Base-by-base conservation (phyloP, 805 yeast species). In the Saccharomycopsis oosterbeekiorum region DNA sequence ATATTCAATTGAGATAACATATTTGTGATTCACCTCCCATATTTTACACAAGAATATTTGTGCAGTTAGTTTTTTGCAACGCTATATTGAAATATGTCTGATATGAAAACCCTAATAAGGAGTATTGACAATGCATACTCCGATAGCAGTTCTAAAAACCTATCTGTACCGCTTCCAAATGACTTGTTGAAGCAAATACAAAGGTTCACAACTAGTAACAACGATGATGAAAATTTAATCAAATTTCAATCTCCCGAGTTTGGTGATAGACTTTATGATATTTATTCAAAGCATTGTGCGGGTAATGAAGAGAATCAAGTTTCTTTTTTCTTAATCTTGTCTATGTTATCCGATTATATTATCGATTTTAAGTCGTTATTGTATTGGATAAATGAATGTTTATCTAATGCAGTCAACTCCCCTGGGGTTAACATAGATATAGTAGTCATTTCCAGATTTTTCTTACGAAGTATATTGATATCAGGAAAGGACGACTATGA, bases 401-500 rank as follows among this genome's bases (percentile, higher is more conserved):
- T 63, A 19, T 57, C 64, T 21, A 64, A 57, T 51, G 65, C 65
- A n/a, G 41, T 63, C n/a, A 63, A 63, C 39, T 61, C 64, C n/a
- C 60, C 65, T 14, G 65, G 65, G 26, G 41, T 61, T 14, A 12
- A 55, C 17, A 63, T 59, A 21, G 62, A 61, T 17, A 29, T 63
- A 15, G 65, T 63, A 15, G 17, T 62, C 29, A 39, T 50, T 21
- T 60, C 65, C 3, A 53, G 62, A 39, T 56, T 24, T 40, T 59
- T 62, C 21, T 54, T 62, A 54, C 60, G 60, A 41, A n/a, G 37
- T 10, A 15, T 59, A 14, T 34, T 62, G 26, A 34, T 47, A 1
- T 10, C 21, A 4, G 24, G 39, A 15, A 36, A 36, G 26, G 41
- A 43, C n/a, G 47, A 19, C 19, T 15, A 34, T 29, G 51, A 47